A percentile compares a stretch with the other conserved stretches of the same genome.
Evolutionary conservation across 1,139 yeast genomes (phyloP).

Genomic region (Kluyveromyces sp.): DNA sequence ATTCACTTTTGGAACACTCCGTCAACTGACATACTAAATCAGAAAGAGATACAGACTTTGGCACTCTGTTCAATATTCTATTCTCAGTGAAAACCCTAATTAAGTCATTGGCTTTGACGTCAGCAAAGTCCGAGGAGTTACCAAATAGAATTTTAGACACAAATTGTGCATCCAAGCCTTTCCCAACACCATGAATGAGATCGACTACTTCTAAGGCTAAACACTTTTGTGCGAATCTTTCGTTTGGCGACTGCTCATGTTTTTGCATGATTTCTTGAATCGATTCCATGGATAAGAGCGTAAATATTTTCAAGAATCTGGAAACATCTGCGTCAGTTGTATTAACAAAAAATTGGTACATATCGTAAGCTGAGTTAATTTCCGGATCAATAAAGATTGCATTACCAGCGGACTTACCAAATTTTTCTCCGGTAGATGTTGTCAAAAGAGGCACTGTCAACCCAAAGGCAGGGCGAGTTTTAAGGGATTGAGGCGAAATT

Average conservation of each 20-base stretch:
- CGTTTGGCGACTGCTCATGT: slow-evolving; percentile 54
- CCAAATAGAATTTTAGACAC: slow-evolving; percentile 64
- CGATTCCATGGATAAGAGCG: slow-evolving; percentile 59
- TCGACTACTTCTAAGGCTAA: slow-evolving; percentile 84
- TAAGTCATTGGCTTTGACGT: slow-evolving; percentile 46
- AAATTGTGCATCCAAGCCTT: slow-evolving; percentile 55
- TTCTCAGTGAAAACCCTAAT: slow-evolving; percentile 55
- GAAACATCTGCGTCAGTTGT: slow-evolving; percentile 72
- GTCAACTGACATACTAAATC: slow-evolving; percentile 29
- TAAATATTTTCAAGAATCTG: slow-evolving; percentile 64
- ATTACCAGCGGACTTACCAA: slow-evolving; percentile 96
- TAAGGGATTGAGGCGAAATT: slow-evolving; percentile 33
- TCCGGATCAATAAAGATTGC: slow-evolving; percentile 78
- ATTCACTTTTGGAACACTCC: slow-evolving; percentile 47
- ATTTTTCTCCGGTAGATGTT: slow-evolving; percentile 85
- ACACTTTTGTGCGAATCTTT: slow-evolving; percentile 62
- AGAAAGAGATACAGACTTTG: slow-evolving; percentile 30
- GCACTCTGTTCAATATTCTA: slow-evolving; percentile 43
- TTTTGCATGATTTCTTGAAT: slow-evolving; percentile 45
- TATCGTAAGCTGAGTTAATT: slow-evolving; percentile 69
- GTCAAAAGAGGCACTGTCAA: slow-evolving; percentile 86
- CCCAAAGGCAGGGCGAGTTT: slow-evolving; percentile 47
- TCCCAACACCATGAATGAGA: slow-evolving; percentile 74
- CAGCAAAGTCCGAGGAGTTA: slow-evolving; percentile 37
- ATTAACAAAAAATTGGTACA: slow-evolving; percentile 80